Base-by-base conservation (phyloP, 108 stramenopile species). In the Schizochytrium sp. region DNA sequence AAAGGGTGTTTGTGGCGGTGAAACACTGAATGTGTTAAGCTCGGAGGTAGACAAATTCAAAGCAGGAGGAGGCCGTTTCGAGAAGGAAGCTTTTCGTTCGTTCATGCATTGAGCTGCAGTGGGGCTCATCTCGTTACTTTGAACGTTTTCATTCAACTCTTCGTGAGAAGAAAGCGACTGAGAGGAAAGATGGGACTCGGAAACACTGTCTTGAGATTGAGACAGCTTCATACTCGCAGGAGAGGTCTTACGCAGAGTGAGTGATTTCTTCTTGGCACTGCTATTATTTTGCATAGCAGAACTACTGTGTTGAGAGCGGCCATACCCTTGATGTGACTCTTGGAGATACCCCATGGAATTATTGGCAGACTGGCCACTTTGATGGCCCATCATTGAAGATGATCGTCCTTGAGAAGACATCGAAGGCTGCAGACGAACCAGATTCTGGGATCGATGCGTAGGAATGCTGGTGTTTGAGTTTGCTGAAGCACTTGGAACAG, bases 181-280 rank as follows among this genome's bases (percentile, higher is more conserved):
- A 17, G 59, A 60, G 2, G 28, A 28, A 28, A 28, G 28, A 28
- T 28, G 28, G 28, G 28, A 28, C 28, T 28, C 28, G 28, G 28
- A 28, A 28, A 28, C 28, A 28, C 28, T 28, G 28, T 28, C 28
- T 28, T 28, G 28, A 28, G 28, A 28, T 28, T 28, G 28, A 28
- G 19, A 8, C 64, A 12, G 12, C 28, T 69, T 69, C 42, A 44
- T 3, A 44, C 15, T 69, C 19, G 64, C 64, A 44, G 64, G 3
- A 7, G 64, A 69, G 64, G 64, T 69, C 64, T 69, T 69, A 69
- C 64, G 64, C 64, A 44, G 44, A 15, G 64, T 69, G 12, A 44
- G 44, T 44, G 64, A 69, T 44, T 69, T 69, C 59, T 60, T 69
- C 28, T 69, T 60, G 59, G 64, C 28, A 44, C 64, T 69, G 64